Percentiles rank a stretch among this genome's conserved stretches.
phyloP scores from a whole-genome alignment of 164 flowering plant species.

The Kalanchoe fedtschenkoi region DNA sequence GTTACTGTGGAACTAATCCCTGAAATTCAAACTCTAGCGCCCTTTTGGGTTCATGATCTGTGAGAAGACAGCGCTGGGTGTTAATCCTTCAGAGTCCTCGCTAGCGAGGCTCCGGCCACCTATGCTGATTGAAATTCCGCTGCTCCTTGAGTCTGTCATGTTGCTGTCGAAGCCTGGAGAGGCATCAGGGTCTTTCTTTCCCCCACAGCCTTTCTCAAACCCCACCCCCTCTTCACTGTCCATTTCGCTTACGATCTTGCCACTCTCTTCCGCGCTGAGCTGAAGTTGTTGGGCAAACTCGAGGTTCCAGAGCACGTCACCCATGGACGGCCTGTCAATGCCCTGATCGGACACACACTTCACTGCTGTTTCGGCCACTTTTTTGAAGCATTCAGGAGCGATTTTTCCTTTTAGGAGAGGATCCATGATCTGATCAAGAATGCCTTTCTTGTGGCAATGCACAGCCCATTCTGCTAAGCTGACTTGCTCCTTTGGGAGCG shows the following conservation, averaged over 20 bases:
- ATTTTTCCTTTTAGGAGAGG: constrained; percentile 68
- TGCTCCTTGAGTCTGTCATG: constrained; percentile 68
- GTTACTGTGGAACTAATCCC: too few species aligned
- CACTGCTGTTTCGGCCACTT: constrained; percentile 67
- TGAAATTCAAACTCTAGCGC: constrained; percentile 22
- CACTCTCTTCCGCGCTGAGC: constrained; percentile 66
- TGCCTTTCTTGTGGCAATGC: constrained; percentile 70
- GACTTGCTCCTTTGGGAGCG: constrained; percentile 72
- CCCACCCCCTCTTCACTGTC: constrained; percentile 25
- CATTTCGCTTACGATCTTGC: constrained; percentile 26
- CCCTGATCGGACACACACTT: constrained; percentile 66
- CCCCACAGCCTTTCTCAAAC: constrained; percentile 22
- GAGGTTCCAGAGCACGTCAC: constrained; percentile 77
- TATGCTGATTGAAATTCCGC: constrained; percentile 65
- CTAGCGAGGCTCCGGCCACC: constrained; percentile 81
- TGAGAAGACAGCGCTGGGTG: constrained; percentile 88
- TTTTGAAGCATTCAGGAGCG: constrained; percentile 62
- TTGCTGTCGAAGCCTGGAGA: constrained; percentile 32
- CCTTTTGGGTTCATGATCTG: constrained; percentile 94
- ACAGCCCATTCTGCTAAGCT: constrained; percentile 80
- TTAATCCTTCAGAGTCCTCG: constrained; percentile 77
- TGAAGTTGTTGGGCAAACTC: constrained; percentile 80
- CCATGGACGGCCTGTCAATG: constrained; percentile 74
- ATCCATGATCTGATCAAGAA: constrained; percentile 58
- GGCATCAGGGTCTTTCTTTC: constrained; percentile 43